Base-by-base conservation (phyloP, 208 protist genomes). In the Trypanosoma scelopori region DNA sequence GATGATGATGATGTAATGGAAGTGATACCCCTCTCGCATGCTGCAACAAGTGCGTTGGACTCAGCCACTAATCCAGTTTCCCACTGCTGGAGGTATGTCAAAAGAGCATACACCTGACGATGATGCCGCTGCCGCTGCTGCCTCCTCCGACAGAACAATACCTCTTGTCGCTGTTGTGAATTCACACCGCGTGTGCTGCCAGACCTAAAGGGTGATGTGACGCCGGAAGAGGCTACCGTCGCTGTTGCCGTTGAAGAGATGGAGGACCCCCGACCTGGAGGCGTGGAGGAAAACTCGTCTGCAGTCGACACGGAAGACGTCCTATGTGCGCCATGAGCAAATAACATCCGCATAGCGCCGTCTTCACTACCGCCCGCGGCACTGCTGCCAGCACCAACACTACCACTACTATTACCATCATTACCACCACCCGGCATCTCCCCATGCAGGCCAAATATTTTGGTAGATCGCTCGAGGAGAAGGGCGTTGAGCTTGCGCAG, bases 81-180 rank as follows among this genome's bases (percentile, higher is more conserved):
- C 82, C 82, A 89, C 23, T 66, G 71, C 61, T 82, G 76, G 18
- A 89, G 61, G 47, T 85, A 76, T 9, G 76, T 72, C 32, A 89
- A 67, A 9, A 89, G 63, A 12, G 83, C 71, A 50, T 85, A 89
- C 1, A 9, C 4, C 39, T 28, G 28, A n/a, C 43, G 43, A 41
- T 18, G 12, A 16, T 35, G 45, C 61, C 70, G 37, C 69, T 78
- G 69, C 71, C 71, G 43, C 76, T 68, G 1, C 12, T 13, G 12
- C 32, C 32, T 3, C 3, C 9, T 3, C 3, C 32, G 32, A 9
- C 32, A 3, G 32, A 9, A 43, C 42, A 11, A 5, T 20, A 41
- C 5, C 16, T 5, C 2, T 46, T n/a, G n/a, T n/a, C 25, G 45
- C n/a, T 43, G 23, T 27, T 41, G 46, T 4, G 47, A 7, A 18